phyloP scores from a whole-genome alignment of 2,329 filamentous ascomycete genomes.

The Penicillium nordicum region DNA sequence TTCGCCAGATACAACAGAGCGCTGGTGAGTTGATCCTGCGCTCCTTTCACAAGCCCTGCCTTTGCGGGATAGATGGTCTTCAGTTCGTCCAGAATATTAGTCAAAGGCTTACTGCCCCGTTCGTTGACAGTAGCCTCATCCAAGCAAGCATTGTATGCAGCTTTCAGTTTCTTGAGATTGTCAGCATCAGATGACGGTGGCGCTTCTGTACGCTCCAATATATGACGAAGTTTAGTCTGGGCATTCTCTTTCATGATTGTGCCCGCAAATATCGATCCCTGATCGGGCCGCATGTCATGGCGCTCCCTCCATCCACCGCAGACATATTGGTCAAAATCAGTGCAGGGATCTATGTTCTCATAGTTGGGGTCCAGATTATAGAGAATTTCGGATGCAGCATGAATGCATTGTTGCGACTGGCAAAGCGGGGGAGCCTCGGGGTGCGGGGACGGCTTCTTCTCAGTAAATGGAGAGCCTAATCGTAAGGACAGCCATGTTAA shows the following conservation, averaged over 20 bases:
- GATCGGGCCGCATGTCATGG: slow-evolving; percentile 64
- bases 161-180: slow-evolving; percentile 65
- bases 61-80: slow-evolving; percentile 44
- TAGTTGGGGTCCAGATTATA: slow-evolving; percentile 62
- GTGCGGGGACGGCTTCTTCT: slow-evolving; percentile 11
- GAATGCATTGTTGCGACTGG: slow-evolving; percentile 59
- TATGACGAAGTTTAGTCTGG: slow-evolving; percentile 58
- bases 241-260: slow-evolving; percentile 61
- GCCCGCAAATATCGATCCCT: slow-evolving; percentile 58
- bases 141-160: slow-evolving; percentile 64
- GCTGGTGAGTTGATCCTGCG: slow-evolving; percentile 32
- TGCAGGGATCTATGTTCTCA: slow-evolving; percentile 62
- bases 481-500: not conserved
- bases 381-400: slow-evolving; percentile 61
- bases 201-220: slow-evolving; percentile 53
- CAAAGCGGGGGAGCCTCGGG: slow-evolving; percentile 42
- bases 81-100: slow-evolving; percentile 54
- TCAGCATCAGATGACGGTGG: slow-evolving; percentile 32
- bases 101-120: slow-evolving; percentile 55
- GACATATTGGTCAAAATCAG: slow-evolving; percentile 64
- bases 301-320: slow-evolving; percentile 64
- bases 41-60: slow-evolving; percentile 22
- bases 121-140: slow-evolving; percentile 57
- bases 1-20: slow-evolving; percentile 38
- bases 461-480: slow-evolving; percentile 2